phyloP scores from a whole-genome alignment of 169 alveolate species.

The Plasmodium ovale region DNA sequence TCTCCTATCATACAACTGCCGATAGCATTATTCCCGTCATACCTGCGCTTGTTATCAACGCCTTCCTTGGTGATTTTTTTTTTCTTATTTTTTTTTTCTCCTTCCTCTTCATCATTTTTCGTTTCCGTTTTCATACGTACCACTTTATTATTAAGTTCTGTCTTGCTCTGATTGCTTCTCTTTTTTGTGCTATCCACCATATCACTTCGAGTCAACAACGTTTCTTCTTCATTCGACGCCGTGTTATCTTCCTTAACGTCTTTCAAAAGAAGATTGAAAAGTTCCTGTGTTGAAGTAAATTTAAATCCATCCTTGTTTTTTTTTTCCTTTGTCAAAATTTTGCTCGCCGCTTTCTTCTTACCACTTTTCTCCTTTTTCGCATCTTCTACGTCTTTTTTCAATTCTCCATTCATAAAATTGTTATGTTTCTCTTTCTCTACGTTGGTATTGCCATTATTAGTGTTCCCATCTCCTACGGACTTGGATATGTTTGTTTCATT shows the following conservation, averaged over 20 bases:
- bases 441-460: background rate
- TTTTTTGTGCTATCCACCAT: background rate
- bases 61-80: background rate
- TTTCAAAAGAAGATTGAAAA: conserved; percentile 45
- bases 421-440: background rate
- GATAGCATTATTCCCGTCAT: background rate
- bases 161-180: background rate
- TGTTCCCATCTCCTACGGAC: background rate
- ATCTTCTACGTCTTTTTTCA: background rate
- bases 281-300: conserved; percentile 61
- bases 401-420: background rate
- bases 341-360: background rate
- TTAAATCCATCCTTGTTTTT: conserved; percentile 38
- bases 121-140: background rate
- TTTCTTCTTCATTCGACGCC: background rate
- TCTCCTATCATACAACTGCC: background rate
- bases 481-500: background rate
- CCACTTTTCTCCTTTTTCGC: conserved; percentile 3
- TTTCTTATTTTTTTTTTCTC: background rate
- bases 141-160: background rate
- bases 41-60: too few relatives aligned
- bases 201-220: too few relatives aligned
- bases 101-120: background rate
- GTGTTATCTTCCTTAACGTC: conserved; percentile 36
- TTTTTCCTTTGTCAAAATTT: background rate